phyloP scores from a whole-genome alignment of 345 rosid genomes.

The Luvunga scandens region DNA sequence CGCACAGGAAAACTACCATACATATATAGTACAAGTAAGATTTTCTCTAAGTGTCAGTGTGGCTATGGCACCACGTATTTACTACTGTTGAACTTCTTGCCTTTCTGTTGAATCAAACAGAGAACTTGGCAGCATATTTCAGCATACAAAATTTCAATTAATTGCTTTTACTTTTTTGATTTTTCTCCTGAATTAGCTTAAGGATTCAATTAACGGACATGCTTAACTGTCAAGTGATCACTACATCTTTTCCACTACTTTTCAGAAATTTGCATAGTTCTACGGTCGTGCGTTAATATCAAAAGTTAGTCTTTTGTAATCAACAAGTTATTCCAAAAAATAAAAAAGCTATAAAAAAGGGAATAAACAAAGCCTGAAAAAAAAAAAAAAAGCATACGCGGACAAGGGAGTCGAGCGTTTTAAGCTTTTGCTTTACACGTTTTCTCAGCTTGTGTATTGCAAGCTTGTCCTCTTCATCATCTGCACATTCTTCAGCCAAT shows the following conservation, averaged over 20 bases:
- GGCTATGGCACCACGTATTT: neutral
- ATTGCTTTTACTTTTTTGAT: neutral
- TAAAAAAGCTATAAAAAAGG: neutral
- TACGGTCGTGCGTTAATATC: neutral
- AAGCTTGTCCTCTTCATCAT: conserved; percentile 51
- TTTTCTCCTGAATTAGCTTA: neutral
- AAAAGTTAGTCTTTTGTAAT: neutral
- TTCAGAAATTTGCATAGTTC: neutral
- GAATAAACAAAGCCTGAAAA: neutral
- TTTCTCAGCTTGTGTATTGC: conserved; percentile 38
- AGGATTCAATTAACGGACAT: neutral
- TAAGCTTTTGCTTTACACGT: conserved; percentile 36
- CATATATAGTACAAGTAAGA: too few relatives aligned
- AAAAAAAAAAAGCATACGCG: conserved; percentile 16
- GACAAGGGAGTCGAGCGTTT: conserved; percentile 30
- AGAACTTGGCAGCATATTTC: neutral
- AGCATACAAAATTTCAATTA: neutral
- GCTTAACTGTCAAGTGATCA: neutral
- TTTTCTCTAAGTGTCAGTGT: too few relatives aligned
- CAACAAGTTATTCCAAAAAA: neutral
- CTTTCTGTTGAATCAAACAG: neutral
- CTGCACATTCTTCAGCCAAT: conserved; percentile 57
- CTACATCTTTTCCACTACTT: neutral
- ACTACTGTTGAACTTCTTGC: neutral
- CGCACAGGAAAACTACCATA: too few relatives aligned